Conservation (phyloP, 2,329 filamentous ascomycete species). For the Aspergillus sp. region DNA sequence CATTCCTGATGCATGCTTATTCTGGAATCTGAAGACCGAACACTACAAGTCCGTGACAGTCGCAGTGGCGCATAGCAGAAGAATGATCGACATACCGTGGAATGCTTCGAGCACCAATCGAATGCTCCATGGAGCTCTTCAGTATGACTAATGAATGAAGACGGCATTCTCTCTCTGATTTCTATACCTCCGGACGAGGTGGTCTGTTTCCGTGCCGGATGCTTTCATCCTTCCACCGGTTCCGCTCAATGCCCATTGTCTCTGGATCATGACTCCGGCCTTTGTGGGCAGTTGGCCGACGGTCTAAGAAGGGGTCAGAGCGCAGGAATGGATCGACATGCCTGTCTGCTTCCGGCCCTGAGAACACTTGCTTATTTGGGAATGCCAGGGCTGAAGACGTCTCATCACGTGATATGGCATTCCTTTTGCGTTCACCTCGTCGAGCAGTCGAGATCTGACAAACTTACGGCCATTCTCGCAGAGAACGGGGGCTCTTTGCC, state of each 20-base stretch:
- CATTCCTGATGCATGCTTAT: background rate
- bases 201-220: background rate
- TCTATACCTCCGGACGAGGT: background rate
- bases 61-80: background rate
- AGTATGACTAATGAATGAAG: background rate
- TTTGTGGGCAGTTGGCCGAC: background rate
- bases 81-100: constrained; percentile 11
- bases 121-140: background rate
- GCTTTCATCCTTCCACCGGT: background rate
- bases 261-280: background rate
- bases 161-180: background rate
- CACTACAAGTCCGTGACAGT: background rate
- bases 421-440: background rate
- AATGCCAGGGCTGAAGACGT: constrained; percentile 1
- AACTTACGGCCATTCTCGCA: background rate
- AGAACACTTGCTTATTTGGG: background rate
- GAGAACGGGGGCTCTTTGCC: background rate
- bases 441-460: background rate
- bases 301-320: background rate
- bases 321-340: background rate
- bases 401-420: constrained; percentile 1
- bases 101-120: background rate
- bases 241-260: background rate
- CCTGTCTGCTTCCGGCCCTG: background rate
- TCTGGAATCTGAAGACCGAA: background rate